phyloP scores from a whole-genome alignment of 2,329 filamentous ascomycete genomes.

The Nemania sp. region DNA sequence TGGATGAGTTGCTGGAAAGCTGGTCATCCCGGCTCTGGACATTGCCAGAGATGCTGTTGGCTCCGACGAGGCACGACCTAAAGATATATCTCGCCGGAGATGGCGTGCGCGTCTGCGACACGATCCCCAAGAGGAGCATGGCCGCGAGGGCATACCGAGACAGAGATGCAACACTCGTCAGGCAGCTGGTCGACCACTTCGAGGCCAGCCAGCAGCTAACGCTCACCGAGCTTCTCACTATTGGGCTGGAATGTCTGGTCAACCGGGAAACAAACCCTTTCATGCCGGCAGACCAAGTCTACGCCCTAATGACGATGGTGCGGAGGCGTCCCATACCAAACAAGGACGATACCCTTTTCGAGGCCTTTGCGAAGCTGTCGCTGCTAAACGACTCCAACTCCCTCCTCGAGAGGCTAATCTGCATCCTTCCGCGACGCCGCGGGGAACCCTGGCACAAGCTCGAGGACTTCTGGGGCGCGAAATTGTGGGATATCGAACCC shows the following conservation, averaged over 20 bases:
- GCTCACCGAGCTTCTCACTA: constrained; percentile 1
- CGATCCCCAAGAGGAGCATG: constrained; percentile 5
- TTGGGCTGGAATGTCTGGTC: not conserved
- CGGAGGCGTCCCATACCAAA: constrained; percentile 3
- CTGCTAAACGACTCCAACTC: constrained; percentile 2
- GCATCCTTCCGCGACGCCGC: not conserved
- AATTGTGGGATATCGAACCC: constrained; percentile 9
- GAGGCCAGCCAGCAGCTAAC: constrained; percentile 4
- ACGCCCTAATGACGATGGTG: constrained; percentile 4
- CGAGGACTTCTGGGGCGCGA: constrained; percentile 6
- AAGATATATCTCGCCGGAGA: constrained; percentile 1
- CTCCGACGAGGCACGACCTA: not conserved
- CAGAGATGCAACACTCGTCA: not conserved
- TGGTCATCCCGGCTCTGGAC: constrained; percentile 6
- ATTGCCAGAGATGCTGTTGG: not conserved
- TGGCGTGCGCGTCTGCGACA: not conserved
- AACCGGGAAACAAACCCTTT: not conserved
- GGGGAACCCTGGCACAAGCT: constrained; percentile 1
- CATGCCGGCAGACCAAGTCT: not conserved
- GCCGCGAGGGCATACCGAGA: constrained; percentile 1
- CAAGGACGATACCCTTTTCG: not conserved
- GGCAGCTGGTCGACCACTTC: constrained; percentile 7
- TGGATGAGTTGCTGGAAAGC: not conserved
- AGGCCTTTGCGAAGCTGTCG: constrained; percentile 4
- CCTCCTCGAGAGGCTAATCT: constrained; percentile 11